Evolutionary conservation across 352 stramenopile species (phyloP), one percentile per base, ranked within the genome.

Genomic region (Globisporangium splendens): DNA sequence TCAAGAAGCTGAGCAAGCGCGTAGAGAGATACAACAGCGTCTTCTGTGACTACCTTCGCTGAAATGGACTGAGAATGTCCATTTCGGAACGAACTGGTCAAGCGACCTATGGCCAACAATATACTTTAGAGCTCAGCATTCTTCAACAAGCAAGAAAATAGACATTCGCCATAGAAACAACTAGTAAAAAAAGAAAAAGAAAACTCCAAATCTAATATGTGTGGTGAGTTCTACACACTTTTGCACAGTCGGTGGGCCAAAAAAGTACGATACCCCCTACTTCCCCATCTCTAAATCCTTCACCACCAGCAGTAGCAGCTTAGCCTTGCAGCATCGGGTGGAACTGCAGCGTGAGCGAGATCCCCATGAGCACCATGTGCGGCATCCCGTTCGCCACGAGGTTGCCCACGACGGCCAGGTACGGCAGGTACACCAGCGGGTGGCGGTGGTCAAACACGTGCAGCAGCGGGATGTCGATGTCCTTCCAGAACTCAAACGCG

Each of bases 401-500:
- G 54, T 90, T 92, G 56, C 83, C 83, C 1, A 73, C 67, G 13
- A 90, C 63, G 0, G 73, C 58, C 22, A 94, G 66, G 63, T 79
- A 94, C 21, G 84, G 84, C 20, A 94, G 51, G 64, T 94, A 94
- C 33, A 90, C 48, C 33, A 71, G 41, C 18, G 84, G 77, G 39
- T 84, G 74, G 18, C 71, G 71, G 53, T 91, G 83, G 66, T 94
- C 78, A n/a, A 92, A 61, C 49, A 80, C 65, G 56, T 94, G 84
- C 12, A 94, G 78, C 50, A 89, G 44, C 11, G 73, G 56, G 54
- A 92, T 86, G 47, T 88, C 42, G 22, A 92, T 86, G 38, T 92
- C 84, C 55, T 85, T 86, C 82, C 83, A 94, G 63, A 94, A 94
- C 61, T 82, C 84, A 41, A 89, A 94, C 17, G 61, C 75, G n/a